Evolutionary conservation across 2,329 filamentous ascomycete species (phyloP).

Genomic region (Alternaria incomplexa): DNA sequence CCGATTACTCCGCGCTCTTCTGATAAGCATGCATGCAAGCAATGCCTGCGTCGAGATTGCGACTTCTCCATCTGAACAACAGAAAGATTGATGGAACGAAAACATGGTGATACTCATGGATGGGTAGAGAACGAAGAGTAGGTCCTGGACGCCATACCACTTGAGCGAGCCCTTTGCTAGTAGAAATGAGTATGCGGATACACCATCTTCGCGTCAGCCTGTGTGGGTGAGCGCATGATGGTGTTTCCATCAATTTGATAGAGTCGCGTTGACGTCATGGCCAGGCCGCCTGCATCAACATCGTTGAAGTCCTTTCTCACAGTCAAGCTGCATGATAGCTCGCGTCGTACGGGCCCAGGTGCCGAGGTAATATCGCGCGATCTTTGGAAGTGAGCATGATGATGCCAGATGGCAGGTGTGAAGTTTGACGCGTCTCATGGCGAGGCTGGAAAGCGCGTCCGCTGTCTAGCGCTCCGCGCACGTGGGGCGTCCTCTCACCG

Average conservation of each 20-base stretch:
- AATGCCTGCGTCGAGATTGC: too few species aligned
- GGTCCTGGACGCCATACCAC: too few species aligned
- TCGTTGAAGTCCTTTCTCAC: background rate
- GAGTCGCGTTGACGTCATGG: background rate
- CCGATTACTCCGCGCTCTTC: too few species aligned
- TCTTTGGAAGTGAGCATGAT: background rate
- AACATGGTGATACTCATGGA: too few species aligned
- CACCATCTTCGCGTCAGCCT: background rate
- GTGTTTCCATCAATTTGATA: background rate
- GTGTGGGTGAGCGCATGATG: background rate
- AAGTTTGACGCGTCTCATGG: background rate
- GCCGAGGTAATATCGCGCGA: background rate
- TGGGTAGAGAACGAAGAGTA: too few species aligned
- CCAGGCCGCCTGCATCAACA: background rate
- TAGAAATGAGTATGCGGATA: too few species aligned
- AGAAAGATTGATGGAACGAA: too few species aligned
- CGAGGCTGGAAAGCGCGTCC: background rate
- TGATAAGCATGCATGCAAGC: too few species aligned
- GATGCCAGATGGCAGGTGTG: background rate
- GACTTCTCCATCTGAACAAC: too few species aligned
- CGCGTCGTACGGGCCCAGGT: background rate
- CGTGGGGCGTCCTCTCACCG: background rate
- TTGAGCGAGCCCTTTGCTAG: too few species aligned
- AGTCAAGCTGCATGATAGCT: background rate
- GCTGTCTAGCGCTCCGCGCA: background rate